Evolutionary conservation across 169 alveolate species (phyloP).

Genomic region (Plasmodium vivax): DNA sequence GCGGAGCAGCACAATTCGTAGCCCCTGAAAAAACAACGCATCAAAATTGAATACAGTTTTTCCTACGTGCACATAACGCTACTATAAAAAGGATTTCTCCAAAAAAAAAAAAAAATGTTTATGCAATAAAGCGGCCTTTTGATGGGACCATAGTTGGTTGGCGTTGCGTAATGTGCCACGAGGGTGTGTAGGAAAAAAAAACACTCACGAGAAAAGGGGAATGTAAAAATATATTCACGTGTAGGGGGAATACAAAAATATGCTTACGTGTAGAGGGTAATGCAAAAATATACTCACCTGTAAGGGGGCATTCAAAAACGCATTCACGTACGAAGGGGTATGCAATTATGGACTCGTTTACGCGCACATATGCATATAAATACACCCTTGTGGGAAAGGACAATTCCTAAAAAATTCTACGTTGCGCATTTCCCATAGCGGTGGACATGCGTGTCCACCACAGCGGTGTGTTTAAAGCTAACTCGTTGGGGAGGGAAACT

Average conservation of each 20-base stretch:
- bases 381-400: not conserved
- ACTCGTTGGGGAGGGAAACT: slow-evolving; percentile 1
- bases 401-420: not conserved
- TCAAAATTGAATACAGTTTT: not conserved
- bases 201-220: not conserved
- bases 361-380: not conserved
- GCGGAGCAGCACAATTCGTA: not conserved
- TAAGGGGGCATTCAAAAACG: not conserved
- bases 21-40: not conserved
- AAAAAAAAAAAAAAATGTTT: not conserved
- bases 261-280: not conserved
- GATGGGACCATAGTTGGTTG: not conserved
- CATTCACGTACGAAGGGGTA: not conserved
- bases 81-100: not conserved
- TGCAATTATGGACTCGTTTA: not conserved
- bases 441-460: slow-evolving; percentile 16
- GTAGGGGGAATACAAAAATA: not conserved
- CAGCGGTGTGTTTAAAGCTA: not conserved
- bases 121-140: not conserved
- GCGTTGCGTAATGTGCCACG: not conserved
- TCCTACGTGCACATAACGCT: not conserved
- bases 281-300: not conserved
- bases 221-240: not conserved
- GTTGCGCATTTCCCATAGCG: not conserved
- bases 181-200: not conserved